Evolutionary conservation across 2,329 filamentous ascomycete species (phyloP).

Genomic region (Fusarium lyarnte): DNA sequence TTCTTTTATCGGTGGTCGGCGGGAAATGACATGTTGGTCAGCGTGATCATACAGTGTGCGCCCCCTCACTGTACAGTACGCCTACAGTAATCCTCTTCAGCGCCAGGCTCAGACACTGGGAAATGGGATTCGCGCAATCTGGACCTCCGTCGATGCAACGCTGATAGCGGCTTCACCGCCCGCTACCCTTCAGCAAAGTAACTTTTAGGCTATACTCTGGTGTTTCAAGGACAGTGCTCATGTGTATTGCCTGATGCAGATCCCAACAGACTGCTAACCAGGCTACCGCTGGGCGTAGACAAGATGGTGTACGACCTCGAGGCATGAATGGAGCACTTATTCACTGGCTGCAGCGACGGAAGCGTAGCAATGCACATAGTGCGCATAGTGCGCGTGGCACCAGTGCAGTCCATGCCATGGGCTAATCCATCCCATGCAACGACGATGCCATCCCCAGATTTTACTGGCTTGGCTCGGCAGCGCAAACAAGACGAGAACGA

Average conservation of each 20-base stretch:
- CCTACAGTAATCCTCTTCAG: neutral
- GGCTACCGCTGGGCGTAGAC: conserved; percentile 18
- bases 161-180: conserved; percentile 41
- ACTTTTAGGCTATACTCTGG: neutral
- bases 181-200: conserved; percentile 35
- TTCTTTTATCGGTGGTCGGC: conserved; percentile 20
- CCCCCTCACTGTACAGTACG: conserved; percentile 12
- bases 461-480: conserved; percentile 31
- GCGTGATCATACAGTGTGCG: conserved; percentile 40
- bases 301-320: conserved; percentile 39
- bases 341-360: conserved; percentile 16
- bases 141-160: conserved; percentile 29
- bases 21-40: conserved; percentile 43
- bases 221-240: conserved; percentile 19
- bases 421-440: conserved; percentile 16
- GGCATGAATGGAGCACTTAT: conserved; percentile 37
- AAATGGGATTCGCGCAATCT: conserved; percentile 33
- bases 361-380: conserved; percentile 29
- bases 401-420: conserved; percentile 26
- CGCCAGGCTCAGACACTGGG: conserved; percentile 26
- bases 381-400: conserved; percentile 41
- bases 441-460: conserved; percentile 34
- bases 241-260: conserved; percentile 35
- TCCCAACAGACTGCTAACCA: conserved; percentile 35
- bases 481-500: conserved; percentile 11